phyloP scores from a whole-genome alignment of 75 land plant species.

The Picea glauca region DNA sequence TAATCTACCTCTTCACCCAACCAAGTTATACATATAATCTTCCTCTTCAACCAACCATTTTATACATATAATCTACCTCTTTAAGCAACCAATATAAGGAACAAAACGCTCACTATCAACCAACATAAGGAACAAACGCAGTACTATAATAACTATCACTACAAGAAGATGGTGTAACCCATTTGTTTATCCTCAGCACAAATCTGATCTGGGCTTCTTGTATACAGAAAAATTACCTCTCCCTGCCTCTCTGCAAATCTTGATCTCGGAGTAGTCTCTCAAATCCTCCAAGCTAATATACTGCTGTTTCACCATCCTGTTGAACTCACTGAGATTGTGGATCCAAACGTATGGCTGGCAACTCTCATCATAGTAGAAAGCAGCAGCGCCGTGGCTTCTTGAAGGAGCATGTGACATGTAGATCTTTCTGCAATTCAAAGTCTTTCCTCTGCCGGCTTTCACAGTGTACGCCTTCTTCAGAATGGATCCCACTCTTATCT shows the following conservation, averaged over 20 bases:
- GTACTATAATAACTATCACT: too few relatives aligned
- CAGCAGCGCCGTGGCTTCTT: not conserved
- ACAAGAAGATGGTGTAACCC: too few relatives aligned
- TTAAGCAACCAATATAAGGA: too few relatives aligned
- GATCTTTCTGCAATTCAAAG: constrained; percentile 4
- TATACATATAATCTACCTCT: too few relatives aligned
- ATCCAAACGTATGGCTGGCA: constrained; percentile 14
- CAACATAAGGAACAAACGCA: too few relatives aligned
- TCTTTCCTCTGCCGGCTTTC: constrained; percentile 3
- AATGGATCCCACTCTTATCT: constrained; percentile 12
- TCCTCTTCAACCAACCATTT: too few relatives aligned
- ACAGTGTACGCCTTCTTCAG: constrained; percentile 12
- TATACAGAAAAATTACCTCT: not conserved
- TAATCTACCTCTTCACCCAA: too few relatives aligned
- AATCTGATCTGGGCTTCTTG: constrained; percentile 8
- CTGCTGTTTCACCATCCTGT: constrained; percentile 17
- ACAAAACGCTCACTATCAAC: too few relatives aligned
- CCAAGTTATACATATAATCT: too few relatives aligned
- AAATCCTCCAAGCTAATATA: constrained; percentile 8
- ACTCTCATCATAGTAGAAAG: not conserved
- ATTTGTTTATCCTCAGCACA: not conserved
- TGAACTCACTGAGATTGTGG: constrained; percentile 6
- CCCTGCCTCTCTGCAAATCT: constrained; percentile 6
- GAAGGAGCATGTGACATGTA: not conserved
- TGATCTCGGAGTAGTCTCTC: constrained; percentile 12